phyloP scores from a whole-genome alignment of 2,329 filamentous ascomycete species.

The Ophiostoma montium region DNA sequence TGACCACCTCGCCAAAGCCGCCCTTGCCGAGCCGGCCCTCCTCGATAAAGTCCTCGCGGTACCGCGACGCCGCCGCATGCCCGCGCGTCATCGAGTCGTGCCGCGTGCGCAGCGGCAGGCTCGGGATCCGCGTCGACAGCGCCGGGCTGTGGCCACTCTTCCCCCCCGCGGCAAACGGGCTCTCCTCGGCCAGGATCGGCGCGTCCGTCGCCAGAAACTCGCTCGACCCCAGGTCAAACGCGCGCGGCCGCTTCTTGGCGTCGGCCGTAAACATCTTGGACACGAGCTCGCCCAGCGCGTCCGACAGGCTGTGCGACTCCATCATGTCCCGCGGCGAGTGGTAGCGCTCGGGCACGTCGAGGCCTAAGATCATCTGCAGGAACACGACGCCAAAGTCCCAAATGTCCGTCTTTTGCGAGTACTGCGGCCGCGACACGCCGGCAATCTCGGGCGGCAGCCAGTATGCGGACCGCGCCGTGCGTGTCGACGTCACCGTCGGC shows the following conservation, averaged over 20 bases:
- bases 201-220: constrained; percentile 54
- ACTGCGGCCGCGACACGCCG: constrained; percentile 43
- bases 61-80: constrained; percentile 57
- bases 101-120: constrained; percentile 33
- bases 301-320: constrained; percentile 56
- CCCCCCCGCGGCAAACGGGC: constrained; percentile 22
- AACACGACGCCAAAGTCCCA: constrained; percentile 92
- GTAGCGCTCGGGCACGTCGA: constrained; percentile 61
- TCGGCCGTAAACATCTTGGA: constrained; percentile 74
- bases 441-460: constrained; percentile 73
- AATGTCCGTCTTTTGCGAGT: constrained; percentile 71
- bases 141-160: constrained; percentile 17
- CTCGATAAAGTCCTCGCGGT: constrained; percentile 80
- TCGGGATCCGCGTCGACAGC: constrained; percentile 27
- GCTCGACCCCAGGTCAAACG: constrained; percentile 56
- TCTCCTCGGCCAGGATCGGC: constrained; percentile 37
- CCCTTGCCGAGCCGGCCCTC: constrained; percentile 81
- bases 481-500: constrained; percentile 35
- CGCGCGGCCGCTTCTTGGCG: constrained; percentile 68
- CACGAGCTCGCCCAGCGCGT: constrained; percentile 65
- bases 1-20: constrained; percentile 91
- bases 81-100: constrained; percentile 47
- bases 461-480: constrained; percentile 58
- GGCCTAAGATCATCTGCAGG: constrained; percentile 85
- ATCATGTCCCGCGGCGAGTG: constrained; percentile 64